These are phyloP conservation scores for Ophiobolus disseminans DNA, from an alignment of 2,329 filamentous ascomycete species.

Conservation along the genomic window DNA sequence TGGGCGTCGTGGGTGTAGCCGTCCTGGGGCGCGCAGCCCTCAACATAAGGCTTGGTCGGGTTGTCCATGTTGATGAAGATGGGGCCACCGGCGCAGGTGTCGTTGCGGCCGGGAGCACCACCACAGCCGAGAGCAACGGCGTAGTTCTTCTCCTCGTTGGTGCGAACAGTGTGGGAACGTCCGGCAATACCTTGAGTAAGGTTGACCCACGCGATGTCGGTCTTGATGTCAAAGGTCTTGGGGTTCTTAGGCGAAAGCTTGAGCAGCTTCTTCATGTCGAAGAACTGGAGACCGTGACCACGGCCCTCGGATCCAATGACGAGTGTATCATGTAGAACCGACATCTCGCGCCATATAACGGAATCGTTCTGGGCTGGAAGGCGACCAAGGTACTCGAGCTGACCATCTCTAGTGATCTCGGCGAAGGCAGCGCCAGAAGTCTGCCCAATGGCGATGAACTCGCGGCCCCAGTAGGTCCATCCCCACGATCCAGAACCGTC, in stretches of 20 bases:
- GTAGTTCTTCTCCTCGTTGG: slow-evolving; percentile 45
- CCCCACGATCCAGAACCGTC: slow-evolving; percentile 60
- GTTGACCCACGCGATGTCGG: slow-evolving; percentile 40
- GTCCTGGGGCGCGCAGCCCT: slow-evolving; percentile 62
- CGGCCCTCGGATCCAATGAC: slow-evolving; percentile 50
- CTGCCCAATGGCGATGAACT: slow-evolving; percentile 63
- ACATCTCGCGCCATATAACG: slow-evolving; percentile 62
- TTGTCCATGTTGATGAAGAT: slow-evolving; percentile 67
- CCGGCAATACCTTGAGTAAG: slow-evolving; percentile 35
- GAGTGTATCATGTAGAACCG: slow-evolving; percentile 50
- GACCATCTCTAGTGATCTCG: slow-evolving; percentile 58
- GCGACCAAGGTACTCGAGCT: slow-evolving; percentile 61
- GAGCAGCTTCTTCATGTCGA: slow-evolving; percentile 60
- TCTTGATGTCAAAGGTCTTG: slow-evolving; percentile 36
- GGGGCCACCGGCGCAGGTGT: slow-evolving; percentile 59
- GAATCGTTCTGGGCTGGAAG: slow-evolving; percentile 56
- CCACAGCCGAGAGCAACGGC: slow-evolving; percentile 44
- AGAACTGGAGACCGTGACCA: slow-evolving; percentile 66
- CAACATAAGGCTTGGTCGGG: slow-evolving; percentile 52
- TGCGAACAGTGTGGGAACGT: slow-evolving; percentile 46
- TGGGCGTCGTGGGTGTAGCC: slow-evolving; percentile 69
- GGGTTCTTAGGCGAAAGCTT: slow-evolving; percentile 42
- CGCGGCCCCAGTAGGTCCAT: slow-evolving; percentile 60
- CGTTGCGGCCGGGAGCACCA: slow-evolving; percentile 38
- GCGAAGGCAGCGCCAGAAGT: slow-evolving; percentile 64